Base-by-base conservation (phyloP, 2,329 filamentous ascomycete genomes). In the Cyphellophora europaea region DNA sequence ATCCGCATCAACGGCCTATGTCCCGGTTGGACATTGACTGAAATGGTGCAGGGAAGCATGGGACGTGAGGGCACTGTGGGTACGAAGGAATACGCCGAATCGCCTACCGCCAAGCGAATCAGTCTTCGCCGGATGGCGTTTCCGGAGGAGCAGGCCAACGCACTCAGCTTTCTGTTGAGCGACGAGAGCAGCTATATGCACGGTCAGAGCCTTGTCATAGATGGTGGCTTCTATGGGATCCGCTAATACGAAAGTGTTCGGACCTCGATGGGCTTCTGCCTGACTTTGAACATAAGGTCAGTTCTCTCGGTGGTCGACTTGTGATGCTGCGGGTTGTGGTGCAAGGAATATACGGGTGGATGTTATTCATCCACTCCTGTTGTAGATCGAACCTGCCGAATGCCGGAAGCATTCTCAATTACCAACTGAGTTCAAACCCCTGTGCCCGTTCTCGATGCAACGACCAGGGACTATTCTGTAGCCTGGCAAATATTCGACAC, bases 221-320 rank as follows among this genome's bases (percentile, higher is more conserved):
- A 44, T 31, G 42, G 42, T 2, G 42, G 42, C n/a, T 44, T 44
- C 36, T 38, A 44, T 25, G 41, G 41, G 16, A 44, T 44, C 30
- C 18, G 41, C 14, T 44, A 41, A 30, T 19, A 16, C 17, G 16
- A n/a, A n/a, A n/a, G n/a, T n/a, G n/a, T n/a, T n/a, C n/a, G n/a
- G n/a, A n/a, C n/a, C n/a, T n/a, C n/a, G n/a, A n/a, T n/a, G n/a
- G n/a, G n/a, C n/a, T n/a, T n/a, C n/a, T n/a, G n/a, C n/a, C n/a
- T n/a, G n/a, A n/a, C n/a, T n/a, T n/a, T n/a, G n/a, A n/a, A n/a
- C n/a, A n/a, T n/a, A n/a, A n/a, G n/a, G n/a, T n/a, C n/a, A n/a
- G n/a, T n/a, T n/a, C n/a, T n/a, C n/a, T n/a, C n/a, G n/a, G n/a
- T n/a, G n/a, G n/a, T n/a, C n/a, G n/a, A n/a, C n/a, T n/a, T n/a